Conservation (phyloP, 345 rosid genomes). For the Arabidopsis thaliana region TAIR10.1 NC_003076.8:23106501-23107000, state of each 20-base stretch:
- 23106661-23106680: slow-evolving; percentile 48
- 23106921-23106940: not conserved
- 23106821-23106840: slow-evolving; percentile 49
- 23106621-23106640: slow-evolving; percentile 45
- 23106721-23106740: slow-evolving; percentile 48
- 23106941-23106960: slow-evolving; percentile 95
- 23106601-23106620: slow-evolving; percentile 37
- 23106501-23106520: slow-evolving; percentile 15
- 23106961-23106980: slow-evolving; percentile 99
- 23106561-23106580: slow-evolving; percentile 47
- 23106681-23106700: slow-evolving; percentile 49
- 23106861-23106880: not conserved
- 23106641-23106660: slow-evolving; percentile 25
- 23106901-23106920: not conserved
- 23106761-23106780: slow-evolving; percentile 48
- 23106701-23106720: slow-evolving; percentile 48
- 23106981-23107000: slow-evolving; percentile 84
- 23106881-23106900: too few relatives aligned
- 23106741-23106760: slow-evolving; percentile 44
- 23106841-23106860: slow-evolving; percentile 25
- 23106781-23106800: slow-evolving; percentile 48
- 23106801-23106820: slow-evolving; percentile 50
- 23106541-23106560: slow-evolving; percentile 38
- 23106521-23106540: slow-evolving; percentile 34
- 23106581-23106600: slow-evolving; percentile 41